A percentile compares a stretch with the other conserved stretches of the same genome.
These are phyloP conservation scores for Penicillium herquei DNA, from an alignment of 495 filamentous ascomycete species.

Conservation along the genomic window DNA sequence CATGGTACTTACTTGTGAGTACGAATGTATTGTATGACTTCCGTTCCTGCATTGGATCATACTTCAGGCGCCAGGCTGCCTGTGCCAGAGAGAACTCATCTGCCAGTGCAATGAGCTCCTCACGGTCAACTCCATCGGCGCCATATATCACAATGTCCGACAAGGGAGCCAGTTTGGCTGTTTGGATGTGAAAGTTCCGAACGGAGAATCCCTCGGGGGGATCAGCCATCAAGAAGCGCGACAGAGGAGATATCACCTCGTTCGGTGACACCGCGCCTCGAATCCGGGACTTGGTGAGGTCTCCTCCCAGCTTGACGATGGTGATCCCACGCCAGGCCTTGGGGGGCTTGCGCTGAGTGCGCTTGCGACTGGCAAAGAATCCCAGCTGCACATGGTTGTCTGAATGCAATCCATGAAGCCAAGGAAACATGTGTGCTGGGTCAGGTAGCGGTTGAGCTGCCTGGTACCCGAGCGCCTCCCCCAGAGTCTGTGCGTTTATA, in stretches of 20 bases:
- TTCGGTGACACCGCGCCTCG: conserved; percentile 81
- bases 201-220: conserved; percentile 80
- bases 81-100: conserved; percentile 75
- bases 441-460: conserved; percentile 80
- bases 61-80: conserved; percentile 63
- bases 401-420: conserved; percentile 93
- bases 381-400: conserved; percentile 83
- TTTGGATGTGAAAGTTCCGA: conserved; percentile 96
- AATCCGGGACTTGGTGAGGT: conserved; percentile 69
- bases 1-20: conserved; percentile 51
- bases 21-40: conserved; percentile 85
- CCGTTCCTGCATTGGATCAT: conserved; percentile 54
- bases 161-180: conserved; percentile 80
- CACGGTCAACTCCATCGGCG: conserved; percentile 54
- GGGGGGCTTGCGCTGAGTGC: conserved; percentile 69
- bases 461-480: conserved; percentile 68
- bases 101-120: conserved; percentile 63
- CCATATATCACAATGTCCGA: conserved; percentile 93
- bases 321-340: conserved; percentile 78
- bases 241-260: conserved; percentile 63
- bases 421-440: conserved; percentile 85
- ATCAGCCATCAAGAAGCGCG: conserved; percentile 60
- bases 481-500: conserved; percentile 66
- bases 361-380: conserved; percentile 80
- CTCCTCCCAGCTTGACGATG: conserved; percentile 83